These are phyloP conservation scores for Gossypium ekmanianum DNA, from an alignment of 345 rosid species.

Conservation along the genomic window DNA sequence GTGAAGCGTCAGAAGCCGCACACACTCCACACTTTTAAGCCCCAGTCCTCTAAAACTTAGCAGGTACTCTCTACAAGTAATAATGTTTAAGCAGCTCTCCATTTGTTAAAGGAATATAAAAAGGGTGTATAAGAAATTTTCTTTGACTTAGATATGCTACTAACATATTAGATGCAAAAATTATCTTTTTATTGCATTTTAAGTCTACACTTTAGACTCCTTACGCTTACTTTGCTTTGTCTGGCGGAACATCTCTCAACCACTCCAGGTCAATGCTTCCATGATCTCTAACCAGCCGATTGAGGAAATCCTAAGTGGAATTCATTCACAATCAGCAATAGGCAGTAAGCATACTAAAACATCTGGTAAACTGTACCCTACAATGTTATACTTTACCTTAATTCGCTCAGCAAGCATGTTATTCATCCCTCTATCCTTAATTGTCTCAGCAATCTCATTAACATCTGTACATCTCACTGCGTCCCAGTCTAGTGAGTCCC, in stretches of 20 bases:
- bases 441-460: slow-evolving; percentile 59
- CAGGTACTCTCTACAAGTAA: slow-evolving; percentile 64
- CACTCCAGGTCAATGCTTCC: slow-evolving; percentile 88
- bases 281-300: slow-evolving; percentile 65
- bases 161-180: background rate
- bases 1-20: slow-evolving; percentile 90
- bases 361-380: background rate
- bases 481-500: slow-evolving; percentile 88
- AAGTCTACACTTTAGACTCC: slow-evolving; percentile 11
- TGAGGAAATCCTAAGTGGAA: slow-evolving; percentile 71
- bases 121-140: slow-evolving; percentile 24
- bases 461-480: slow-evolving; percentile 64
- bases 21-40: slow-evolving; percentile 96
- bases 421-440: slow-evolving; percentile 90
- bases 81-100: slow-evolving; percentile 21
- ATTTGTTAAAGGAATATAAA: background rate
- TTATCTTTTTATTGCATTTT: slow-evolving; percentile 24
- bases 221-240: slow-evolving; percentile 74
- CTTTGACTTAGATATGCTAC: background rate
- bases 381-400: slow-evolving; percentile 44
- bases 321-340: slow-evolving; percentile 18
- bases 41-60: slow-evolving; percentile 84
- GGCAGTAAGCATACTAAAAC: background rate
- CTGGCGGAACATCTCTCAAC: slow-evolving; percentile 89
- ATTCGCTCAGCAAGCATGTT: slow-evolving; percentile 80